Base-by-base conservation (phyloP, 768 basidiomycete genomes). In the Amanita inopinata region DNA sequence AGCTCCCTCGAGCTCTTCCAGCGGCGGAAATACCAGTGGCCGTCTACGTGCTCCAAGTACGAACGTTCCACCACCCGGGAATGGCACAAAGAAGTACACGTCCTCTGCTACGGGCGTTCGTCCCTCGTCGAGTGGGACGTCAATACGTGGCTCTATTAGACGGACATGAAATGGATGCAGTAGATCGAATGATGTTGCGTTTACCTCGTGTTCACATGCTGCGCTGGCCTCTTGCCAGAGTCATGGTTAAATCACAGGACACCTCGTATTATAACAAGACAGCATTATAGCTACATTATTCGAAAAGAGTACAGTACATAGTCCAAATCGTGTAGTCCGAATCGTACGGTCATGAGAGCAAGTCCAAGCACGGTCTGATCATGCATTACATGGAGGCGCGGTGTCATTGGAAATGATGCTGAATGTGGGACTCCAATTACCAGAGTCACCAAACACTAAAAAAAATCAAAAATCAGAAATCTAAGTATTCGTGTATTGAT, bases 401-500 rank as follows among this genome's bases (percentile, higher is more conserved):
- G 33, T 5, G 12, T 38, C 23, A 27, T 27, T 5, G 25, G 35
- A n/a, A 14, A 38, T n/a, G 25, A 53, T 53, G 25, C 22, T 33
- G 41, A 53, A 51, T 1, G 2, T n/a, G 14, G 38, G 34, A 31
- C 52, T 53, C 41, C 41, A 53, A 38, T 69, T 55, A 9, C 66
- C 66, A 35, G 66, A 69, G 51, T 67, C 67, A 15, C 67, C 66
- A 32, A 67, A 54, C 27, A 67, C 66, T 68, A 28, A 11, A 37
- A 20, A 12, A 15, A 17, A 27, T 35, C 8, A 45, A 40, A n/a
- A n/a, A 22, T 18, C n/a, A n/a, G n/a, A n/a, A n/a, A n/a, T n/a
- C n/a, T n/a, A n/a, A n/a, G n/a, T n/a, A n/a, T n/a, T n/a, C n/a
- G n/a, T n/a, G n/a, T n/a, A n/a, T n/a, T n/a, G n/a, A n/a, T n/a